Conservation (phyloP, 768 basidiomycete genomes). For the Pilatotrama ljubarskyi region DNA sequence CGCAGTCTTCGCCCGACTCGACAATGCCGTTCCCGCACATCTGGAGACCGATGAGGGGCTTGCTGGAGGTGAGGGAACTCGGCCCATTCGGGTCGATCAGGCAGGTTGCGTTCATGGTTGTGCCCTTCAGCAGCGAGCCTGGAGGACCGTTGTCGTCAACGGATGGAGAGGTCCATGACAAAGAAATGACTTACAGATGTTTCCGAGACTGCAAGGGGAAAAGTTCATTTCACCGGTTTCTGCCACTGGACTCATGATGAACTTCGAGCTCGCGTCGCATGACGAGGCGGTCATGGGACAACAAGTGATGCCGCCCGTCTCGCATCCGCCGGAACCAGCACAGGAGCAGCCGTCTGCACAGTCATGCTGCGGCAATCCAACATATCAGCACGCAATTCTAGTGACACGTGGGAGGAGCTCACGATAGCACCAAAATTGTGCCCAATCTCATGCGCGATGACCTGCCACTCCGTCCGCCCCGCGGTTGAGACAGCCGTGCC, state of each 20-base stretch:
- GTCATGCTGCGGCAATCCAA: conserved; percentile 48
- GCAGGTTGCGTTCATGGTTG: conserved; percentile 62
- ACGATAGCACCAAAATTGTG: conserved; percentile 91
- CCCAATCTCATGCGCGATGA: conserved; percentile 80
- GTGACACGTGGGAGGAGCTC: conserved; percentile 33
- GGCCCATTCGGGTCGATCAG: conserved; percentile 56
- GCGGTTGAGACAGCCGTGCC: conserved; percentile 83
- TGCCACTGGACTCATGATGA: conserved; percentile 85
- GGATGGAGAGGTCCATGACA: neutral
- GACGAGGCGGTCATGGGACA: conserved; percentile 63
- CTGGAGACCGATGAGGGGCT: conserved; percentile 56
- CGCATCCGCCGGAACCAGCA: conserved; percentile 31
- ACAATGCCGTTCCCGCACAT: conserved; percentile 87
- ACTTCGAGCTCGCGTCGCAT: conserved; percentile 67
- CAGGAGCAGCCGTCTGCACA: conserved; percentile 65
- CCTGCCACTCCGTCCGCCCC: conserved; percentile 79
- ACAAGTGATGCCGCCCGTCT: conserved; percentile 42
- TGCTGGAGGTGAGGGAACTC: conserved; percentile 27
- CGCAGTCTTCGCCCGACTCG: conserved; percentile 83
- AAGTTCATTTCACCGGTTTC: conserved; percentile 64
- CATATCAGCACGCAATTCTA: neutral
- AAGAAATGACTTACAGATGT: conserved; percentile 62
- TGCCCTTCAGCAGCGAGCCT: conserved; percentile 66
- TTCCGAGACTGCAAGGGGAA: conserved; percentile 79
- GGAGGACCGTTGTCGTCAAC: neutral